Base-by-base conservation (phyloP, 1,139 yeast genomes). In the Hansenula anomala region DNA sequence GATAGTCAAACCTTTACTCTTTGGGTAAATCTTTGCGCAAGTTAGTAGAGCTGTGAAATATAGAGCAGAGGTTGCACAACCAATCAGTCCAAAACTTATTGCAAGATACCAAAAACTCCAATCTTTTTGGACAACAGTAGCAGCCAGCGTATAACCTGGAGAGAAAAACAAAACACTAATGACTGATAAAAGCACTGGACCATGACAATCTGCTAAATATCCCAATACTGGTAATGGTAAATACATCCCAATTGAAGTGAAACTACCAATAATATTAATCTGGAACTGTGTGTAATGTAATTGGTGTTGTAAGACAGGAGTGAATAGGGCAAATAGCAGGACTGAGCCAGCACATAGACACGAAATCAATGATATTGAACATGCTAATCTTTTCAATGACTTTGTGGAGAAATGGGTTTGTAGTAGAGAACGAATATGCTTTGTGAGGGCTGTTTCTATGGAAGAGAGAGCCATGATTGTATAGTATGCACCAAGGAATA, bases 291-390 rank as follows among this genome's bases (percentile, higher is more conserved):
- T 61, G 53, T 84, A 80, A 5, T 78, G 75, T 38, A 83, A 64
- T 15, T 66, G 58, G 15, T 66, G 60, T 47, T 80, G 81, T 56
- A 92, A 75, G 13, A 83, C 74, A 18, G 85, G 75, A 14, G 95
- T 78, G 60, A 83, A 89, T 37, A 92, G 67, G 13, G 96, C 80
- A 56, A 88, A 87, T 26, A 89, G 69, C 43, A 87, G 69, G 40
- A 89, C 84, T 16, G 95, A 85, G 2, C 96, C 97, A 16, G 89
- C 80, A 28, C 84, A 72, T 4, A 87, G 68, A 60, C 96, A 86
- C 41, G 85, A 69, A 12, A 72, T 36, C 28, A 65, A 33, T 2
- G 76, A 63, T 19, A 64, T 55, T 11, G 53, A 36, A 42, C 71
- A 71, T 10, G 75, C 69, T 12, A 58, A 43, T 17, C 45, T 46